Conservation (phyloP, 2,329 filamentous ascomycete species). For the Arthrobotrys pseudoclavata region DNA sequence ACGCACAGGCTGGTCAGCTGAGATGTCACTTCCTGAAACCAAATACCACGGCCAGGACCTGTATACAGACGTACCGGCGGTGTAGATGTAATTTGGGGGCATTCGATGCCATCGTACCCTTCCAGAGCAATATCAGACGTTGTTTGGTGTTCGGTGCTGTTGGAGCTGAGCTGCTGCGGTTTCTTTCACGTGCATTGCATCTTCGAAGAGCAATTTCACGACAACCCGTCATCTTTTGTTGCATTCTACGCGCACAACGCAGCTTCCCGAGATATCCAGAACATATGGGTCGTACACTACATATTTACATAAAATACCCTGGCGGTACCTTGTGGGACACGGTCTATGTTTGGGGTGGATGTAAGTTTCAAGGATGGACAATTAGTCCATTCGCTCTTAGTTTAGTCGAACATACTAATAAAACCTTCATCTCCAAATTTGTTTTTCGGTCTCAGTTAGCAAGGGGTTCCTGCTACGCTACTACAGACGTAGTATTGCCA, state of each 20-base stretch:
- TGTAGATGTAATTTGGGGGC: neutral
- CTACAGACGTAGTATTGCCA: neutral
- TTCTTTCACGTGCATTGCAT: neutral
- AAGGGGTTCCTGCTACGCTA: neutral
- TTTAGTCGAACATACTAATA: neutral
- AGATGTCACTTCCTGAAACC: neutral
- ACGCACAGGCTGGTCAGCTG: slow-evolving; percentile 23
- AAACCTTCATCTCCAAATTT: neutral
- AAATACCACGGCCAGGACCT: neutral
- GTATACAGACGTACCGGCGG: neutral
- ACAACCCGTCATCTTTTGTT: slow-evolving; percentile 1
- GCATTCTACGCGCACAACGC: slow-evolving; percentile 11
- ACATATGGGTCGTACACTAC: neutral
- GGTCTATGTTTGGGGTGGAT: neutral
- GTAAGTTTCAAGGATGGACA: neutral
- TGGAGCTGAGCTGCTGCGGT: too few species aligned
- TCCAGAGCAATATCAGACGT: too few species aligned
- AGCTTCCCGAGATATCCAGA: neutral
- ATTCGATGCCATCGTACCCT: neutral
- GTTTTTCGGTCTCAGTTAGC: neutral
- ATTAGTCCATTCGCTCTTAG: neutral
- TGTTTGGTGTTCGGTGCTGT: neutral
- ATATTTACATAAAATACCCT: neutral
- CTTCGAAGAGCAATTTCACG: neutral
- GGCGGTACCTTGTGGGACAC: neutral